These are phyloP conservation scores for Dactylellina haptotyla DNA, from an alignment of 2,329 filamentous ascomycete species.

Conservation along the genomic window DNA sequence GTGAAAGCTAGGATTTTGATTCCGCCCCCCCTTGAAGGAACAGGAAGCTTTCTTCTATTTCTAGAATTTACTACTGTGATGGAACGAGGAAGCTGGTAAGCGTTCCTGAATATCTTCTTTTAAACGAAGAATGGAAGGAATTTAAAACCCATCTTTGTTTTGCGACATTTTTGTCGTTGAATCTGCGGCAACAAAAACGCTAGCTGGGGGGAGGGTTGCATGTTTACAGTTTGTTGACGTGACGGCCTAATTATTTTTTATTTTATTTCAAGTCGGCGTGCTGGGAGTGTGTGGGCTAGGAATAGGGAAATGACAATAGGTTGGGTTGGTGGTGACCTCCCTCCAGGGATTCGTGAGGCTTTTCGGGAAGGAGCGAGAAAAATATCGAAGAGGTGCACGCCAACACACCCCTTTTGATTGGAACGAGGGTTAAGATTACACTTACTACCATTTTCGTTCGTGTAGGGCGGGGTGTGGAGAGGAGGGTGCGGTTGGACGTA, in stretches of 20 bases:
- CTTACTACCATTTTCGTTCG: background rate
- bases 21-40: too few species aligned
- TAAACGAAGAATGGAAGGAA: conserved; percentile 1
- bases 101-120: conserved; percentile 12
- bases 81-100: too few species aligned
- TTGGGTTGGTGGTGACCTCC: too few species aligned
- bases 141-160: too few species aligned
- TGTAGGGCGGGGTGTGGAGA: background rate
- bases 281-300: too few species aligned
- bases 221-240: background rate
- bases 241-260: too few species aligned
- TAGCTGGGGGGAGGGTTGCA: background rate
- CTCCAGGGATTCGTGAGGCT: conserved; percentile 20
- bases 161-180: conserved; percentile 4
- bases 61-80: too few species aligned
- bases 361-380: conserved; percentile 53
- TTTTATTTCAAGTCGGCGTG: too few species aligned
- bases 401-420: conserved; percentile 48
- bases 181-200: background rate
- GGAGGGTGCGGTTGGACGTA: conserved; percentile 16
- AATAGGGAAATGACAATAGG: too few species aligned
- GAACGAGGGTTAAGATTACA: conserved; percentile 30
- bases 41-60: too few species aligned
- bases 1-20: background rate
- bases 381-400: background rate